Percentiles rank a stretch among this genome's conserved stretches.
These are phyloP conservation scores for Jackrogersella minutella DNA, from an alignment of 495 filamentous ascomycete species.

Conservation along the genomic window DNA sequence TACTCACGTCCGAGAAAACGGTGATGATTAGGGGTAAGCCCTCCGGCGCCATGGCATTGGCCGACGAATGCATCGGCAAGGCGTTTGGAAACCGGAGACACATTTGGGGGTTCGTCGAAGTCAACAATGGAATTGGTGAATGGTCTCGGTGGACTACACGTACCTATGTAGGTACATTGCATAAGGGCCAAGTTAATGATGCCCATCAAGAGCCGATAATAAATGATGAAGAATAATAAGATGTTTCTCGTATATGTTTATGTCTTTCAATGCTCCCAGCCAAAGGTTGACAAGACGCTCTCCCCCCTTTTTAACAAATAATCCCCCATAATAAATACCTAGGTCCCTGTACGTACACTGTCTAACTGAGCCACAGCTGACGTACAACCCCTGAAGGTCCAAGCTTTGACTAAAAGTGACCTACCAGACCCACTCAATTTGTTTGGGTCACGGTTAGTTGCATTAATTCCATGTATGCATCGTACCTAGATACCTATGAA, in stretches of 20 bases:
- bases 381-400: constrained; percentile 9
- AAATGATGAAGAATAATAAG: not conserved
- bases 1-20: not conserved
- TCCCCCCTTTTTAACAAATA: not conserved
- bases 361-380: constrained; percentile 35
- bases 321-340: too few relatives aligned
- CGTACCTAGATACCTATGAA: not conserved
- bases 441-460: constrained; percentile 28
- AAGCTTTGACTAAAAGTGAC: constrained; percentile 17
- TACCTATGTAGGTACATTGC: constrained; percentile 1
- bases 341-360: not conserved
- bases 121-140: not conserved
- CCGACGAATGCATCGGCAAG: not conserved
- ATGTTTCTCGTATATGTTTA: not conserved
- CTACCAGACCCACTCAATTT: not conserved
- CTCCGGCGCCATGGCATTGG: not conserved
- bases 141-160: not conserved
- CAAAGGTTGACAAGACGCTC: not conserved
- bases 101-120: not conserved
- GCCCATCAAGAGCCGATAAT: not conserved
- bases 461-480: constrained; percentile 12
- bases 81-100: constrained; percentile 2
- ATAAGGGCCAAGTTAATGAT: not conserved
- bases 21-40: not conserved
- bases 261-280: too few relatives aligned